Evolutionary conservation across 2,329 filamentous ascomycete species (phyloP), one percentile per base, ranked within the genome.

Genomic region (Alternaria solani): DNA sequence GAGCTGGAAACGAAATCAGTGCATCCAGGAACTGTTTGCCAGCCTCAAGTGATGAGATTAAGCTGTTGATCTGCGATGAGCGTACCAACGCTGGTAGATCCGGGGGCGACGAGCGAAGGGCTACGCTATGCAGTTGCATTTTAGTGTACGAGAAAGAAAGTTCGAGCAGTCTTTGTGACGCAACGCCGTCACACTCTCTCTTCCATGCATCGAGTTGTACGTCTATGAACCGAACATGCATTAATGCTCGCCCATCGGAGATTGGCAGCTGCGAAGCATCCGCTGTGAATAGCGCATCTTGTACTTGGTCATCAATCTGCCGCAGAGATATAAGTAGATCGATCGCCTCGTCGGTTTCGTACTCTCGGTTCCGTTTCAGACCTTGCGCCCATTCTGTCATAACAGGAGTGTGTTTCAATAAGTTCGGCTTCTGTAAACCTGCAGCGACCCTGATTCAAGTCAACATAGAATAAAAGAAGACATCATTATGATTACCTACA

Each of bases 1-100:
- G 92, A n/a, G 90, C 93, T 5, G 88, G 85, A 23, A 93, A 85
- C 25, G 85, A 86, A 4, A 94, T 84, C 30, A 95, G 86, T 62
- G 88, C 82, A 75, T 92, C 88, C 36, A 94, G 87, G 4, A 88
- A 86, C 42, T 88, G 84, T 60, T 83, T 82, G 3, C 90, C 88
- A 71, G 94, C 92, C 75, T 90, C 91, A 1, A 78, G 63, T 7
- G 70, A 57, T 2, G 70, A 66, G 23, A 72, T 62, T 3, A 76
- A 36, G 3, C 70, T 61, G 42, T 72, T 72, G 3, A 78, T 36
- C 2, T 73, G 70, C 12, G 51, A 61, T 2, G 63, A 53, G 48
- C 66, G 62, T 14, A 39, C 49, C 3, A 32, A 28, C 1, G 28
- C 16, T 28, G 51, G 32, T 57, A 51, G 3, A 59, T 53, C 2